These are phyloP conservation scores for Xerocomellus amylosporus DNA, from an alignment of 768 basidiomycete genomes.

Conservation along the genomic window DNA sequence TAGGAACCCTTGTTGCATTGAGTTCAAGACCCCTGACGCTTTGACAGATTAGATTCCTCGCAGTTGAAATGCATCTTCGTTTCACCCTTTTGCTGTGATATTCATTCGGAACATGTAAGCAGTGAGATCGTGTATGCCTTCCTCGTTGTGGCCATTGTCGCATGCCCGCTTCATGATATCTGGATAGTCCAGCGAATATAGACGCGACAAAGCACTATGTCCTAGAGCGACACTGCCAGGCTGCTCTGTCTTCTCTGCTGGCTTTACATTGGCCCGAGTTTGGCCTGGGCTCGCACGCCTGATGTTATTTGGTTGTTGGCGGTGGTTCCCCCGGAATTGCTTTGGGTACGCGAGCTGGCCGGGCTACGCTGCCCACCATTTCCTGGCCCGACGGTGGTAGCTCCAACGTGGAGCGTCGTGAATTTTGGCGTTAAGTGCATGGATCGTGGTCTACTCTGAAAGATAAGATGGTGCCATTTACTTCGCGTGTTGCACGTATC, in stretches of 20 bases:
- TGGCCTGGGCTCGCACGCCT: neutral
- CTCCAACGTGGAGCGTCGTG: too few relatives aligned
- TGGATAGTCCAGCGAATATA: neutral
- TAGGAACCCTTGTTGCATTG: neutral
- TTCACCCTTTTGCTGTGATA: neutral
- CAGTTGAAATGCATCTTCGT: constrained; percentile 11
- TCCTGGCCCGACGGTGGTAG: neutral
- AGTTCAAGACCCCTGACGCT: neutral
- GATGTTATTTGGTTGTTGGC: neutral
- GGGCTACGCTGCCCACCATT: neutral
- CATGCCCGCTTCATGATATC: neutral
- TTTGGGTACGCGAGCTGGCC: neutral
- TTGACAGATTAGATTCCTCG: constrained; percentile 15
- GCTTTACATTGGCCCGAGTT: neutral
- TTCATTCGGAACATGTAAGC: neutral
- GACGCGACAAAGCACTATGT: neutral
- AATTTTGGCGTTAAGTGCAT: neutral
- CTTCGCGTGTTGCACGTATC: neutral
- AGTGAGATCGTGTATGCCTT: neutral
- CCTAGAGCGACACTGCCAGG: neutral
- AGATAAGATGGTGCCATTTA: too few relatives aligned
- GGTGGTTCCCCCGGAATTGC: neutral
- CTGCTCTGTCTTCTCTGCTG: neutral
- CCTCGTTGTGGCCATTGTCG: neutral
- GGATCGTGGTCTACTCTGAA: neutral